Base-by-base conservation (phyloP, 805 yeast genomes). In the Nakazawaea populi region DNA sequence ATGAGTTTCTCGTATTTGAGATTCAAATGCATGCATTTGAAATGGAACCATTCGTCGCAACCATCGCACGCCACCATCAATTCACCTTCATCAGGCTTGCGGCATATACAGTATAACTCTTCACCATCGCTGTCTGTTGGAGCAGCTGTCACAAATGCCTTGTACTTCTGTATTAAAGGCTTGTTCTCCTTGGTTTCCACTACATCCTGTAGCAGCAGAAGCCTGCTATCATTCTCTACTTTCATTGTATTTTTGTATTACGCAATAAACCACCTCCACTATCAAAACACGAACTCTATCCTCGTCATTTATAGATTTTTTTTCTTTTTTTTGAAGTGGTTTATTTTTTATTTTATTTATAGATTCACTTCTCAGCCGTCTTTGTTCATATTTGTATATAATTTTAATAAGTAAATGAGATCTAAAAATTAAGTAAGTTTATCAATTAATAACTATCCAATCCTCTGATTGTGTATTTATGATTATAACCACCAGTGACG, bases 1-100 rank as follows among this genome's bases (percentile, higher is more conserved):
- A 89, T 82, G 47, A 89, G 69, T 39, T 75, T 72, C 52, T 78
- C 74, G 59, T 75, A 76, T 49, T 71, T 66, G 7, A 62, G 63
- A 47, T 82, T 74, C 37, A 89, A 62, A 48, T 74, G 75, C 75
- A 90, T 79, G 63, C 97, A 91, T 44, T 69, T 70, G 65, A 90
- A 88, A 66, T 91, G 97, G 62, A 76, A 91, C 97, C 97, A 91
- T 52, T 89, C 96, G 60, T 89, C 96, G 67, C 97, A 91, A 5
- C 89, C 91, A 63, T 90, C 97, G 63, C 97, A 90, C 0, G 87
- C 89, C n/a, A 91, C 86, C 97, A 91, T 91, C 62, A 90, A 69
- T 52, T 80, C 83, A 1, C 91, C 94, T 53, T 76, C 74, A 59
- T 91, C 97, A 0, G 89, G 85, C 54, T 76, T 77, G 38, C 94